Evolutionary conservation across 129 eudicot species (phyloP), one percentile per base, ranked within the genome.

Genomic region (Artemisia tridentata): DNA sequence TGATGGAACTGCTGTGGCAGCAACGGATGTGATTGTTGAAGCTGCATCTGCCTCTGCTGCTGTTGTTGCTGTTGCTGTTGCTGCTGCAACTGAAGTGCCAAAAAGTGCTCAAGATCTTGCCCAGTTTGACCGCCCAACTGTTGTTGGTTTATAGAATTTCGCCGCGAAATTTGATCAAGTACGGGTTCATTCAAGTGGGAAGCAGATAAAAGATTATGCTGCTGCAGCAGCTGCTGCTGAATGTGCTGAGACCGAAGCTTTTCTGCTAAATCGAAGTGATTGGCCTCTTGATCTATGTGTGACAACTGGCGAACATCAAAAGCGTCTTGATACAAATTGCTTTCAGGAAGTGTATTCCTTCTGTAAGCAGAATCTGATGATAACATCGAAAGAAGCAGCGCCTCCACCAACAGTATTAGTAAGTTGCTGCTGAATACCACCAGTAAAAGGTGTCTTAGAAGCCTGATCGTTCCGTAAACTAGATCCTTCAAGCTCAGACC

Each of bases 401-500:
- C n/a, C n/a, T n/a, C n/a, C n/a, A n/a, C n/a, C n/a, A n/a, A n/a
- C n/a, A n/a, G n/a, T n/a, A n/a, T n/a, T n/a, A n/a, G n/a, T n/a
- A n/a, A n/a, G n/a, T n/a, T n/a, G n/a, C n/a, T n/a, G n/a, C n/a
- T n/a, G n/a, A n/a, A n/a, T n/a, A n/a, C n/a, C n/a, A n/a, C n/a
- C n/a, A n/a, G n/a, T n/a, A n/a, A n/a, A 76, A 14, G 89, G 69
- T 46, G 29, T 54, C 65, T 65, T 65, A 13, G 82, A 74, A 20
- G 80, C 14, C 66, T 72, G 83, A 49, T 79, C 81, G 76, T 88
- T 72, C n/a, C 88, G 78, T 23, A 83, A 62, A 72, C 82, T 59
- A 12, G 84, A 69, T 65, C 84, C 88, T 75, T 92, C 91, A 68
- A 92, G 95, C 81, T 92, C 98, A 56, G 98, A 92, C 98, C 96